Conservation (phyloP, 2,329 filamentous ascomycete species). For the Colletotrichum higginsianum region DNA sequence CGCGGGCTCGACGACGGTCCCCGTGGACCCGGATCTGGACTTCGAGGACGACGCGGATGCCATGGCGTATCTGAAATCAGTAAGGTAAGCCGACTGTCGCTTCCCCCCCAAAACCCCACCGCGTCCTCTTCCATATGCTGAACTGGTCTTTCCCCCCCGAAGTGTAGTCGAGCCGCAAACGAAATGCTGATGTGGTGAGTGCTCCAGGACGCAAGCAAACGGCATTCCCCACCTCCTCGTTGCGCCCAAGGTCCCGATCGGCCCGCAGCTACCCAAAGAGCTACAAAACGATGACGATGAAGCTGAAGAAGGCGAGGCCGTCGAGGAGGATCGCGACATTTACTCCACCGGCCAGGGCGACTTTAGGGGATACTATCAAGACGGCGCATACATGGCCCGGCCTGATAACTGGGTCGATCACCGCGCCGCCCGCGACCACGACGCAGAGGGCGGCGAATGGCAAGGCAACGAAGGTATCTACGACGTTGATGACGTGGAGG, state of each 20-base stretch:
- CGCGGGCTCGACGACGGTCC: conserved; percentile 62
- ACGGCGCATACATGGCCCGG: conserved; percentile 83
- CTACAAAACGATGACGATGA: conserved; percentile 52
- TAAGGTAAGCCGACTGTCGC: conserved; percentile 69
- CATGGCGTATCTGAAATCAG: conserved; percentile 78
- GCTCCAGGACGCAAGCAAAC: conserved; percentile 79
- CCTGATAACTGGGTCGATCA: conserved; percentile 55
- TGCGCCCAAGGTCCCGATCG: conserved; percentile 69
- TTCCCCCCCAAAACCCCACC: conserved; percentile 11
- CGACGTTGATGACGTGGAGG: conserved; percentile 45
- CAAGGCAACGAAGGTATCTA: conserved; percentile 48
- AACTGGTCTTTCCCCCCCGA: conserved; percentile 38
- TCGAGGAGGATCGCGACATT: conserved; percentile 57
- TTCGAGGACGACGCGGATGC: conserved; percentile 79
- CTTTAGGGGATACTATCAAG: conserved; percentile 77
- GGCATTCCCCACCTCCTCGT: conserved; percentile 80
- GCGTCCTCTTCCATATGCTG: conserved; percentile 47
- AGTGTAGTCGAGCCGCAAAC: conserved; percentile 4
- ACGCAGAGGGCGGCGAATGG: conserved; percentile 45
- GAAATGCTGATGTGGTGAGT: conserved; percentile 67
- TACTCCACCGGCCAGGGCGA: conserved; percentile 68
- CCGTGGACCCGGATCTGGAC: conserved; percentile 71
- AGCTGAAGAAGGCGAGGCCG: conserved; percentile 49
- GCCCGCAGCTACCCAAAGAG: conserved; percentile 64
- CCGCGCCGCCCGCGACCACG: conserved; percentile 49